Evolutionary conservation across 768 basidiomycete species (phyloP).

Genomic region (Clitopilus passeckerianus): DNA sequence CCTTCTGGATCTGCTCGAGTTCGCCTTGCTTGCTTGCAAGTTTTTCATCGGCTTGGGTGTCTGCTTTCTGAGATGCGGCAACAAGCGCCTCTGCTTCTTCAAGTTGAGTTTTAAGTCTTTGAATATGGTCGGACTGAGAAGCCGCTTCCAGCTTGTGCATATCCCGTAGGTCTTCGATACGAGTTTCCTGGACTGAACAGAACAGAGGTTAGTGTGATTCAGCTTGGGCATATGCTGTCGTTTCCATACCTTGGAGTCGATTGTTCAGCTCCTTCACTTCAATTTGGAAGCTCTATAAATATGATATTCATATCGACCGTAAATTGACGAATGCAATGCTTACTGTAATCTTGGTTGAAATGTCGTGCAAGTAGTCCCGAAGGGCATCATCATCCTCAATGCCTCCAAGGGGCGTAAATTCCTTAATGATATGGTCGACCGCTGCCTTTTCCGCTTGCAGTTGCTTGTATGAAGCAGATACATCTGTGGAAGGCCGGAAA

Average conservation of each 20-base stretch:
- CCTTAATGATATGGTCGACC: slow-evolving; percentile 63
- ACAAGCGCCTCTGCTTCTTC: slow-evolving; percentile 68
- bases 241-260: slow-evolving; percentile 63
- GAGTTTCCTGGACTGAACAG: slow-evolving; percentile 71
- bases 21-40: slow-evolving; percentile 47
- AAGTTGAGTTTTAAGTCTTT: slow-evolving; percentile 63
- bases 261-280: slow-evolving; percentile 73
- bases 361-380: slow-evolving; percentile 65
- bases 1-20: slow-evolving; percentile 53
- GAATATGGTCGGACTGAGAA: slow-evolving; percentile 76
- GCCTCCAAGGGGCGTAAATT: slow-evolving; percentile 66
- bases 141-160: slow-evolving; percentile 74
- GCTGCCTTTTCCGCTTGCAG: slow-evolving; percentile 69
- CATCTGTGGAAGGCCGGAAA: slow-evolving; percentile 42
- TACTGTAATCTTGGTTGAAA: slow-evolving; percentile 69
- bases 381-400: slow-evolving; percentile 62
- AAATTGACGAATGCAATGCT: slow-evolving; percentile 12
- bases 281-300: slow-evolving; percentile 56
- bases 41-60: slow-evolving; percentile 43
- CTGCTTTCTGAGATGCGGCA: slow-evolving; percentile 47
- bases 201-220: slow-evolving; percentile 3
- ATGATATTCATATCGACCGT: neutral
- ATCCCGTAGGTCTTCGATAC: slow-evolving; percentile 79
- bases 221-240: neutral
- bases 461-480: slow-evolving; percentile 72